These are phyloP conservation scores for Trichomonas vaginalis DNA, from an alignment of 208 protist genomes.

Conservation along the genomic window DNA sequence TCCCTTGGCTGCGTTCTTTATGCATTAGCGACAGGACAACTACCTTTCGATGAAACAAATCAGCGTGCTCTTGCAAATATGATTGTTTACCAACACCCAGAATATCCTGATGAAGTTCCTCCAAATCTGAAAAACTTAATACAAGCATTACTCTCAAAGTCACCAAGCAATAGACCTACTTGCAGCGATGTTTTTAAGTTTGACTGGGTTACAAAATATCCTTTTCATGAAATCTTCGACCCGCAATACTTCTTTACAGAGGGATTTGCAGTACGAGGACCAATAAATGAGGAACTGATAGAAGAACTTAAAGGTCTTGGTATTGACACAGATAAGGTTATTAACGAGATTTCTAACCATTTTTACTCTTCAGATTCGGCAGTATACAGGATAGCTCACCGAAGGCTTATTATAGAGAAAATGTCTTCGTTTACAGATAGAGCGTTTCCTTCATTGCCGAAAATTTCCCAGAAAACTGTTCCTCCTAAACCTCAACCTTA, in stretches of 20 bases:
- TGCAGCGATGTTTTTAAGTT: not conserved
- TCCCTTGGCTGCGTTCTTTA: not conserved
- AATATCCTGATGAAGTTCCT: not conserved
- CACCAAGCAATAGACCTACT: not conserved
- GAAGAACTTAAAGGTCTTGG: not conserved
- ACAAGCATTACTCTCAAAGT: not conserved
- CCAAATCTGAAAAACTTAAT: not conserved
- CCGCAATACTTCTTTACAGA: not conserved
- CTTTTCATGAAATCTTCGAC: not conserved
- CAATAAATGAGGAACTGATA: not conserved
- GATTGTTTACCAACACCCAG: not conserved
- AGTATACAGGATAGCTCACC: not conserved
- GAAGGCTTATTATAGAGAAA: not conserved
- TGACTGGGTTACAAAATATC: not conserved
- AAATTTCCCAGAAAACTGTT: not conserved
- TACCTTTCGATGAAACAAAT: not conserved
- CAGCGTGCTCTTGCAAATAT: not conserved
- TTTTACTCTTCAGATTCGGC: not conserved
- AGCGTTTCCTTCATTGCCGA: not conserved
- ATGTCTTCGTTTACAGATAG: not conserved
- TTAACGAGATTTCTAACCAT: not conserved
- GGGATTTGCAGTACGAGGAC: not conserved
- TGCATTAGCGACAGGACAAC: not conserved
- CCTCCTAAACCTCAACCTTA: no score
- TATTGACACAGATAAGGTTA: not conserved